Evolutionary conservation across 2,329 filamentous ascomycete species (phyloP).

Genomic region (Parastagonospora avenae): DNA sequence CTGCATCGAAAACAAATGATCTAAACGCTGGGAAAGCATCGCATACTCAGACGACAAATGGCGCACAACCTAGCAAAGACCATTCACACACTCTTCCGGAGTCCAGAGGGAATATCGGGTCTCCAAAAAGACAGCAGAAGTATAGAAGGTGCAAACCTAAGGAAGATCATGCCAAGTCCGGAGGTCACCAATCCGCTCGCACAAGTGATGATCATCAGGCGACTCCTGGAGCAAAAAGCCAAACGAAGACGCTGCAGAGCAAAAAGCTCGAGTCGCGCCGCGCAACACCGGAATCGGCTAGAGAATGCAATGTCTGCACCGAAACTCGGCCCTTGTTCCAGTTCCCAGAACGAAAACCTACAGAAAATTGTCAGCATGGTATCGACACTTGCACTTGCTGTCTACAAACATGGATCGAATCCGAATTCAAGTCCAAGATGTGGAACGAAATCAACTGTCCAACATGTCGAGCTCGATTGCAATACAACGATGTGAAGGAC

Average conservation of each 20-base stretch:
- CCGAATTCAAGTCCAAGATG: constrained; percentile 42
- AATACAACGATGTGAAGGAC: constrained; percentile 53
- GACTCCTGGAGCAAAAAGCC: background rate
- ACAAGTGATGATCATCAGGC: background rate
- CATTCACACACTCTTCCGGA: background rate
- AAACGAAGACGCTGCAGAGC: background rate
- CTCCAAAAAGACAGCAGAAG: background rate
- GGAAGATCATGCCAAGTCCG: background rate
- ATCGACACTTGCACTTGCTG: constrained; percentile 46
- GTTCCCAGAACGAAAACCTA: constrained; percentile 42
- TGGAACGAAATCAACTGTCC: constrained; percentile 60
- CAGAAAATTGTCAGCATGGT: constrained; percentile 40
- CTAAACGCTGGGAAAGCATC: background rate
- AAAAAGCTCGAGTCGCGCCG: background rate
- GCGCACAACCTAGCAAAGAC: background rate
- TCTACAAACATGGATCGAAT: constrained; percentile 47
- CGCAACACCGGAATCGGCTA: background rate
- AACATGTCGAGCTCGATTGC: constrained; percentile 51
- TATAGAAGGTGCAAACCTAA: background rate
- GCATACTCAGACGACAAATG: background rate
- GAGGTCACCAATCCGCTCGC: background rate
- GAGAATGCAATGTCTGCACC: constrained; percentile 43
- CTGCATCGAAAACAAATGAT: too few species aligned
- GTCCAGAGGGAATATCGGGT: background rate
- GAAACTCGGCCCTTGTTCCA: constrained; percentile 33